Conservation (phyloP, 257 asterid species). For the Thymus mandschuricus region DNA sequence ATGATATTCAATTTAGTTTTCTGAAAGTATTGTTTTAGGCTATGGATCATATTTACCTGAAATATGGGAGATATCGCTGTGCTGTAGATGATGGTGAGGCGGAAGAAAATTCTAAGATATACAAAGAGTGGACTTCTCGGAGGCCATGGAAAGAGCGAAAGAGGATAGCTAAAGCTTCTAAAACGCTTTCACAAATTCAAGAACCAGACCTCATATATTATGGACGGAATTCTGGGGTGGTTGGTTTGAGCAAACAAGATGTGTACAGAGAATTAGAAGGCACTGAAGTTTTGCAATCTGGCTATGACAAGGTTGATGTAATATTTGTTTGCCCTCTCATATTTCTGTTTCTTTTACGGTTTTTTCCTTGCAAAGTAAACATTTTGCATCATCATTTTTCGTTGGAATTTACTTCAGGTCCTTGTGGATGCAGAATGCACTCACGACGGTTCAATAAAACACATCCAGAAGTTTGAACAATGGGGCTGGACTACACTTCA, state of each 20-base stretch:
- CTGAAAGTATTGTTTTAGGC: conserved; percentile 19
- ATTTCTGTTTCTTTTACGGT: conserved; percentile 3
- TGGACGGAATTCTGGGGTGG: conserved; percentile 77
- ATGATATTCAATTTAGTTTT: conserved; percentile 2
- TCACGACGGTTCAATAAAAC: conserved; percentile 90
- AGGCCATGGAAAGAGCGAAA: conserved; percentile 89
- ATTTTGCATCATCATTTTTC: background rate
- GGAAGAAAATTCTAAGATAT: conserved; percentile 45
- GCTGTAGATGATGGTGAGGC: conserved; percentile 37
- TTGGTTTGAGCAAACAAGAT: conserved; percentile 65
- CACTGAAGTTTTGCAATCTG: conserved; percentile 48
- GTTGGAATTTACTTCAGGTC: conserved; percentile 57
- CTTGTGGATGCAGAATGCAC: conserved; percentile 99
- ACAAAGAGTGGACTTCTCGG: conserved; percentile 74
- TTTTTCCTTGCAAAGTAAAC: background rate
- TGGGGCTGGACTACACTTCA: conserved; percentile 98
- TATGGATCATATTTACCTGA: conserved; percentile 12
- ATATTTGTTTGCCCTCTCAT: background rate
- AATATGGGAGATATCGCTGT: conserved; percentile 23
- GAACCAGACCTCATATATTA: conserved; percentile 87
- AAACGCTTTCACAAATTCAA: conserved; percentile 45
- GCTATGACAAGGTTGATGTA: conserved; percentile 77
- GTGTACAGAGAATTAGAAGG: conserved; percentile 44
- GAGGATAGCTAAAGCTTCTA: conserved; percentile 56
- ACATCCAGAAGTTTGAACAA: conserved; percentile 89